These are phyloP conservation scores for Punica granatum DNA, from an alignment of 345 rosid genomes.

Conservation along the genomic window DNA sequence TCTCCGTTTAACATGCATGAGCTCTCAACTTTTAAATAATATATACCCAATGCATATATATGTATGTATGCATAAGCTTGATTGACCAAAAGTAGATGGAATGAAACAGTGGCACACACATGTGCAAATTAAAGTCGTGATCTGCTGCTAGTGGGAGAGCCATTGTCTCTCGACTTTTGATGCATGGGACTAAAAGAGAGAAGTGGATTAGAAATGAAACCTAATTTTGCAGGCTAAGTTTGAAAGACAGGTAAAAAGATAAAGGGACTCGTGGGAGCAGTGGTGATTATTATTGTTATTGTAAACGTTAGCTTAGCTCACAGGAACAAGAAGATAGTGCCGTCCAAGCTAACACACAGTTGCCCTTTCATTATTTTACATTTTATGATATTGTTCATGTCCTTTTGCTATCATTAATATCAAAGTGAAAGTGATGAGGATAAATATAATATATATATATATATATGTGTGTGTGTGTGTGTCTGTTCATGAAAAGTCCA, in stretches of 20 bases:
- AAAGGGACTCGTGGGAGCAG: not conserved
- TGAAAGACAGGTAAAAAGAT: conserved; percentile 8
- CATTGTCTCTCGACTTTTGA: not conserved
- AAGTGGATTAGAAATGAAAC: not conserved
- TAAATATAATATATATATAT: no score
- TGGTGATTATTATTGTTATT: conserved; percentile 1
- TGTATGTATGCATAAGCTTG: no score
- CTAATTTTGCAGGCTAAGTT: not conserved
- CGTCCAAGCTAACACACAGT: conserved; percentile 20
- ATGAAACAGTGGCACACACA: not conserved
- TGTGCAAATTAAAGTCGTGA: not conserved
- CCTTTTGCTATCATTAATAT: not conserved
- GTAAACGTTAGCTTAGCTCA: no score
- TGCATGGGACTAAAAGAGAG: not conserved
- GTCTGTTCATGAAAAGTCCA: not conserved
- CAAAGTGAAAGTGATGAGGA: not conserved
- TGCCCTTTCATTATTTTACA: not conserved
- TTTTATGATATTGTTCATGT: not conserved
- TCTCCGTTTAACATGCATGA: no score
- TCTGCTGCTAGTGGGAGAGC: no score
- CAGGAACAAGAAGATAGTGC: conserved; percentile 24
- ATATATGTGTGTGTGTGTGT: no score
- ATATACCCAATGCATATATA: no score
- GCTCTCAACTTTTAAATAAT: no score
- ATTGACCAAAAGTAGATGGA: no score